A percentile compares a stretch with the other conserved stretches of the same genome.
Conservation (phyloP, 371 early-diverging fungal species). For the Actinomucor elegans region DNA sequence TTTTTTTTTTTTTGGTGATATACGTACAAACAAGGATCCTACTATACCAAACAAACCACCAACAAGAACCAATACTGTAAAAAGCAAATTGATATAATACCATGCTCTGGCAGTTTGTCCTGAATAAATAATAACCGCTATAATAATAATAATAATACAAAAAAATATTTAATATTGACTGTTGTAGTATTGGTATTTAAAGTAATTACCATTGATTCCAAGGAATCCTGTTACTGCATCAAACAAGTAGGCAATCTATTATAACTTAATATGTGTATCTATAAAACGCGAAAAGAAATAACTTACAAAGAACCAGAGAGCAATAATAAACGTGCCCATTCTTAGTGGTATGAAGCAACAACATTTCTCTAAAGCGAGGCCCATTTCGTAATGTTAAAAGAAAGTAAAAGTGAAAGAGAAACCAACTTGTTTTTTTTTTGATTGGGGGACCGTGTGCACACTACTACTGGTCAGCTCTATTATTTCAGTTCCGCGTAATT, state of each 20-base stretch:
- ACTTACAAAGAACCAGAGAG: slow-evolving; percentile 34
- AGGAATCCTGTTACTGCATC: slow-evolving; percentile 48
- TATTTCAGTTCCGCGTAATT: no score
- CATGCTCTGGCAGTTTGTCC: slow-evolving; percentile 46
- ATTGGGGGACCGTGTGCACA: no score
- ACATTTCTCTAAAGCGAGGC: slow-evolving; percentile 29
- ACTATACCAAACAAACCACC: slow-evolving; percentile 46
- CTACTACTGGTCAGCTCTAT: no score
- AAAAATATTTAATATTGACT: background rate
- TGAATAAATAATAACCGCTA: slow-evolving; percentile 46
- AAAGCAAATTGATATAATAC: slow-evolving; percentile 44
- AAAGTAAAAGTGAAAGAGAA: slow-evolving; percentile 1
- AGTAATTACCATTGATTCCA: slow-evolving; percentile 50
- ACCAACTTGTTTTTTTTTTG: no score
- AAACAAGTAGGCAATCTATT: slow-evolving; percentile 40
- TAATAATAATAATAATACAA: slow-evolving; percentile 31
- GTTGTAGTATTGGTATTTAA: no score
- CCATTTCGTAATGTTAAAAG: slow-evolving; percentile 9
- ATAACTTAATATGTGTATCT: background rate
- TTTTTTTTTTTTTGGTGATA: background rate
- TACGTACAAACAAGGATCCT: slow-evolving; percentile 45
- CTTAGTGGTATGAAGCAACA: slow-evolving; percentile 36
- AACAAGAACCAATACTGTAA: slow-evolving; percentile 38
- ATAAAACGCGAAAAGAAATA: background rate
- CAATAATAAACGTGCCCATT: slow-evolving; percentile 31